Evolutionary conservation across 2,329 filamentous ascomycete genomes (phyloP).

Genomic region (Pseudogymnoascus sp.): DNA sequence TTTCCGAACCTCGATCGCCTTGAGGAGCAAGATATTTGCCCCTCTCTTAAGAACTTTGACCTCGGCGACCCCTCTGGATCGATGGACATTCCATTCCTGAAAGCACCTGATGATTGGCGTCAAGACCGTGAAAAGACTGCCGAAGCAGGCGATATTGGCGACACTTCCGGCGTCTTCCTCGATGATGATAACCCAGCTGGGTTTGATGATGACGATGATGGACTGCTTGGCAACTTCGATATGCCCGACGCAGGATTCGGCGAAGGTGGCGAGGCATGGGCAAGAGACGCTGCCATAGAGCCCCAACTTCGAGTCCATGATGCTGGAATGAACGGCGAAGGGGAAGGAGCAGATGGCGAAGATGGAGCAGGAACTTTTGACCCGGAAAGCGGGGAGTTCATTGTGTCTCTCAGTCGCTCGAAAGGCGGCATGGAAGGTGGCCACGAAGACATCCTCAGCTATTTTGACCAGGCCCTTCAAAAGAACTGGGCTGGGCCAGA

Average conservation of each 20-base stretch:
- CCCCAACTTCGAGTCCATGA: slow-evolving; percentile 78
- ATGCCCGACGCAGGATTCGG: slow-evolving; percentile 77
- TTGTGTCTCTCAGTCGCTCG: slow-evolving; percentile 65
- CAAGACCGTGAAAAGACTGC: slow-evolving; percentile 57
- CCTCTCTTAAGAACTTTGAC: slow-evolving; percentile 88
- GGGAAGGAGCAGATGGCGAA: slow-evolving; percentile 43
- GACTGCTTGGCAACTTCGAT: slow-evolving; percentile 61
- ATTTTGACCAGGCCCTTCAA: slow-evolving; percentile 91
- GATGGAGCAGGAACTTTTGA: slow-evolving; percentile 50
- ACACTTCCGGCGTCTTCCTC: slow-evolving; percentile 73
- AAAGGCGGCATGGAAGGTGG: slow-evolving; percentile 54
- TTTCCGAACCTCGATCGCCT: slow-evolving; percentile 72
- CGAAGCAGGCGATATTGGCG: slow-evolving; percentile 45
- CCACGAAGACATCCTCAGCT: slow-evolving; percentile 93
- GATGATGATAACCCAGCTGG: slow-evolving; percentile 79
- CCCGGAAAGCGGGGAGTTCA: slow-evolving; percentile 62
- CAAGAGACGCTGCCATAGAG: slow-evolving; percentile 76
- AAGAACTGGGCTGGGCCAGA: slow-evolving; percentile 99
- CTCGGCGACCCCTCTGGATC: slow-evolving; percentile 78
- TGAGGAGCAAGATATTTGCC: slow-evolving; percentile 86
- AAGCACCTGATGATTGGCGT: slow-evolving; percentile 79
- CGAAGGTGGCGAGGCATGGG: slow-evolving; percentile 94
- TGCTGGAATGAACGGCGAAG: slow-evolving; percentile 47
- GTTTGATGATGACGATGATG: slow-evolving; percentile 73
- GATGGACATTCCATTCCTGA: slow-evolving; percentile 85